A percentile compares a stretch with the other conserved stretches of the same genome.
These are phyloP conservation scores for Citrus glauca DNA, from an alignment of 345 rosid genomes.

Conservation along the genomic window DNA sequence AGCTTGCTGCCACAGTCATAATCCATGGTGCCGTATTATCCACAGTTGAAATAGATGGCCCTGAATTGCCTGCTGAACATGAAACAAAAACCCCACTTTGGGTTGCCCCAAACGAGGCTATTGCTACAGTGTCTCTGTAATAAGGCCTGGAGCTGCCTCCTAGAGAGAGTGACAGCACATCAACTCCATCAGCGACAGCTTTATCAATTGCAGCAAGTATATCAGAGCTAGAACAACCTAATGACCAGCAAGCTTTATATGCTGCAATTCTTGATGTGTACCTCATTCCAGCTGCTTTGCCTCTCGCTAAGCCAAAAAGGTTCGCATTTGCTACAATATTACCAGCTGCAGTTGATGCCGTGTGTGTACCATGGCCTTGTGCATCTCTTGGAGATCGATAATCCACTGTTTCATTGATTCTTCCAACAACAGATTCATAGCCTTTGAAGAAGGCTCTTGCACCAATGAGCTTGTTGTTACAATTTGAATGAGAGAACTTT, in stretches of 20 bases:
- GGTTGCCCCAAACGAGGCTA: constrained; percentile 56
- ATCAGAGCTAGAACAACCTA: constrained; percentile 60
- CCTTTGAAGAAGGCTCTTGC: constrained; percentile 64
- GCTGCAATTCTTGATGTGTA: constrained; percentile 64
- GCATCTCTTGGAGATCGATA: constrained; percentile 66
- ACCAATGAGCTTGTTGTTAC: constrained; percentile 78
- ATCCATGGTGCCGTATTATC: constrained; percentile 80
- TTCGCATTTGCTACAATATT: constrained; percentile 37
- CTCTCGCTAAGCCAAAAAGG: constrained; percentile 53
- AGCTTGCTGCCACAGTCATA: constrained; percentile 85
- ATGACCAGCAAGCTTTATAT: constrained; percentile 69
- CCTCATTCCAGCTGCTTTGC: constrained; percentile 64
- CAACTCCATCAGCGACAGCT: constrained; percentile 73
- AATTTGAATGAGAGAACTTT: constrained; percentile 46
- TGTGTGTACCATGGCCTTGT: constrained; percentile 84
- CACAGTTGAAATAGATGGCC: constrained; percentile 49
- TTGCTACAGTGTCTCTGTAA: constrained; percentile 47
- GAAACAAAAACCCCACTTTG: constrained; percentile 64
- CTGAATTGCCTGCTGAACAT: constrained; percentile 78
- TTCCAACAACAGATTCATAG: constrained; percentile 44
- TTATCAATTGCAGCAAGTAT: constrained; percentile 63
- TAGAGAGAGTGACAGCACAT: constrained; percentile 68
- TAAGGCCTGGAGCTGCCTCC: constrained; percentile 59
- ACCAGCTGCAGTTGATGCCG: constrained; percentile 81
- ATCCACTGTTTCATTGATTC: constrained; percentile 44